Evolutionary conservation across 2,329 filamentous ascomycete genomes (phyloP).

Genomic region (Cucurbitaria berberidis): DNA sequence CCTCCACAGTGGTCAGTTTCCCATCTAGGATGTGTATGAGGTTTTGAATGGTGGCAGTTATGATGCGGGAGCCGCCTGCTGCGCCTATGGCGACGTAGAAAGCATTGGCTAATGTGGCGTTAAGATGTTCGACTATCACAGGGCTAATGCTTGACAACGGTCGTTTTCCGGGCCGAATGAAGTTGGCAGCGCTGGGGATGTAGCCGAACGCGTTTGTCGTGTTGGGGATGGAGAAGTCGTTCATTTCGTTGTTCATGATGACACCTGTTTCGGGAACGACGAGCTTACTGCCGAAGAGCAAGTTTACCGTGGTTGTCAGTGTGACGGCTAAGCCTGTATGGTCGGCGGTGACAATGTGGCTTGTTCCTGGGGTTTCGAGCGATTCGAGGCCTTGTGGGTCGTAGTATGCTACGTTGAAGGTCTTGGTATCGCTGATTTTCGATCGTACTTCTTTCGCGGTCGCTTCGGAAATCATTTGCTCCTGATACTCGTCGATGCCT

Average conservation of each 20-base stretch:
- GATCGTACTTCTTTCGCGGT: slow-evolving; percentile 66
- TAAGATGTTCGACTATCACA: slow-evolving; percentile 71
- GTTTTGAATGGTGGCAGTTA: slow-evolving; percentile 77
- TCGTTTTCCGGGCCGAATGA: slow-evolving; percentile 78
- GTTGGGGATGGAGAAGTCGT: slow-evolving; percentile 78
- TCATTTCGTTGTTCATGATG: slow-evolving; percentile 67
- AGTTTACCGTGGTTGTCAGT: slow-evolving; percentile 85
- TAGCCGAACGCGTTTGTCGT: slow-evolving; percentile 83
- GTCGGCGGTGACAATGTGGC: slow-evolving; percentile 76
- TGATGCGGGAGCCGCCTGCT: slow-evolving; percentile 83
- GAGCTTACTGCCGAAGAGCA: slow-evolving; percentile 80
- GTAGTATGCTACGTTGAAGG: slow-evolving; percentile 76
- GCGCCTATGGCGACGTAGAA: slow-evolving; percentile 75
- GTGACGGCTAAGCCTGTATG: slow-evolving; percentile 75
- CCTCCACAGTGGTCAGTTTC: slow-evolving; percentile 63
- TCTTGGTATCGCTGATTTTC: slow-evolving; percentile 74
- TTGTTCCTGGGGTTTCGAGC: slow-evolving; percentile 74
- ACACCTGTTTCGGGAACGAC: slow-evolving; percentile 84
- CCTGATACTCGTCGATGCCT: slow-evolving; percentile 68
- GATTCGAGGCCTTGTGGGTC: slow-evolving; percentile 70
- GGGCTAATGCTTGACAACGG: slow-evolving; percentile 84
- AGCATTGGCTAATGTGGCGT: slow-evolving; percentile 54
- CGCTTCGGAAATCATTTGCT: slow-evolving; percentile 66
- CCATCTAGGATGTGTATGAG: slow-evolving; percentile 75
- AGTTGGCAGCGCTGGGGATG: slow-evolving; percentile 80